A percentile compares a stretch with the other conserved stretches of the same genome.
These are phyloP conservation scores for Xylaria sp. DNA, from an alignment of 2,329 filamentous ascomycete species.

Conservation along the genomic window DNA sequence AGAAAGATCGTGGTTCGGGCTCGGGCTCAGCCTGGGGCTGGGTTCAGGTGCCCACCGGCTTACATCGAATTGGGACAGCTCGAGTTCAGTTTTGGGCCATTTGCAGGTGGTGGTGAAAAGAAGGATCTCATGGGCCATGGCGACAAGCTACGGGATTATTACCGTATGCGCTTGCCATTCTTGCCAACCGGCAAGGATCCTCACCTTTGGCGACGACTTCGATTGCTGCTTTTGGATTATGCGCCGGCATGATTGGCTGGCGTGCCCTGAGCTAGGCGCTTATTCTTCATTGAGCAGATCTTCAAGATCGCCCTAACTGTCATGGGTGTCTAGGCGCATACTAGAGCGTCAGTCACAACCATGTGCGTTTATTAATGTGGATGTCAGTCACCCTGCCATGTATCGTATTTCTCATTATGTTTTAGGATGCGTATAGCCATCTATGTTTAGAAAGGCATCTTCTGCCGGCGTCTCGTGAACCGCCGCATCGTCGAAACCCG, in stretches of 20 bases:
- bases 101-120: background rate
- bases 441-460: background rate
- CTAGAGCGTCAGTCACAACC: too few relatives aligned
- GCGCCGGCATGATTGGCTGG: slow-evolving; percentile 4
- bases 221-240: slow-evolving; percentile 4
- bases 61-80: background rate
- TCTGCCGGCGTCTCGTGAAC: background rate
- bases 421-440: too few relatives aligned
- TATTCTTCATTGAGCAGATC: background rate
- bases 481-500: background rate
- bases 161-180: background rate
- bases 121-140: background rate
- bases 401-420: too few relatives aligned
- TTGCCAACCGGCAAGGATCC: background rate
- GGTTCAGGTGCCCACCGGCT: background rate
- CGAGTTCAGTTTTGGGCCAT: background rate
- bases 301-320: background rate
- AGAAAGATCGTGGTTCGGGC: slow-evolving; percentile 3
- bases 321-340: background rate
- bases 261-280: background rate
- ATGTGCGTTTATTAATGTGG: too few relatives aligned
- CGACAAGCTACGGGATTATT: background rate
- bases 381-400: too few relatives aligned
- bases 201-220: background rate
- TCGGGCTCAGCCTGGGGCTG: background rate